Conservation (phyloP, 2,329 filamentous ascomycete genomes). For the Sporothrix luriei region DNA sequence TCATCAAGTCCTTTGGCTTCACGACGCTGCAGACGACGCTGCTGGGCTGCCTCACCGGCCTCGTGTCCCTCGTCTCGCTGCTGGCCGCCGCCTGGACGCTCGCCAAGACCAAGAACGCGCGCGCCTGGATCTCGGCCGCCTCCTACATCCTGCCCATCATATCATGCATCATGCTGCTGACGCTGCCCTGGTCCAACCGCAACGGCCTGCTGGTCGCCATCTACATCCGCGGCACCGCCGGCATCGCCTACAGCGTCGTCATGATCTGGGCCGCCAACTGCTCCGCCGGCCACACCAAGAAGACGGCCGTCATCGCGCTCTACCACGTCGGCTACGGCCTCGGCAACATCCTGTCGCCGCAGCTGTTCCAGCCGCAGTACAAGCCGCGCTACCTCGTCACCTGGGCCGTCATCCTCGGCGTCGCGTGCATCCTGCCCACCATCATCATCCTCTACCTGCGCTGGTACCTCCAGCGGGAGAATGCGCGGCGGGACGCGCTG, state of each 20-base stretch:
- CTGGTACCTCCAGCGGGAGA: constrained; percentile 32
- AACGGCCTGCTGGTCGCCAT: constrained; percentile 30
- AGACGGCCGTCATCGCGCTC: constrained; percentile 64
- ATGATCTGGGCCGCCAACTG: constrained; percentile 55
- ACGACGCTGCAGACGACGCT: constrained; percentile 32
- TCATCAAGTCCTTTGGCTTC: constrained; percentile 36
- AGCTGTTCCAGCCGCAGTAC: constrained; percentile 63
- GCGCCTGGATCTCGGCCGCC: constrained; percentile 30
- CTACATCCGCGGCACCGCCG: constrained; percentile 29
- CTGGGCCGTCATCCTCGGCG: constrained; percentile 32
- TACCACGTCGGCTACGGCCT: constrained; percentile 63
- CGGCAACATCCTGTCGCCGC: constrained; percentile 64
- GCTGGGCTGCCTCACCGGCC: constrained; percentile 34
- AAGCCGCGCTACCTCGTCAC: constrained; percentile 45
- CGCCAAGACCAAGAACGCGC: constrained; percentile 27
- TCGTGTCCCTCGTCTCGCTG: constrained; percentile 28
- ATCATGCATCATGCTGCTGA: constrained; percentile 29
- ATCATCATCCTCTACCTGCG: constrained; percentile 35
- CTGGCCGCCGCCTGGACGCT: constrained; percentile 22
- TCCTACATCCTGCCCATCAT: constrained; percentile 30
- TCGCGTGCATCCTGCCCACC: constrained; percentile 31
- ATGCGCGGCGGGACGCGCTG: constrained; percentile 31
- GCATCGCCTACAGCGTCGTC: constrained; percentile 32
- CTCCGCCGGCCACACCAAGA: constrained; percentile 62
- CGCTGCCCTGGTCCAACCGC: constrained; percentile 29